phyloP scores from a whole-genome alignment of 1,284 basidiomycete genomes.

The Cutaneotrichosporon dermatis region DNA sequence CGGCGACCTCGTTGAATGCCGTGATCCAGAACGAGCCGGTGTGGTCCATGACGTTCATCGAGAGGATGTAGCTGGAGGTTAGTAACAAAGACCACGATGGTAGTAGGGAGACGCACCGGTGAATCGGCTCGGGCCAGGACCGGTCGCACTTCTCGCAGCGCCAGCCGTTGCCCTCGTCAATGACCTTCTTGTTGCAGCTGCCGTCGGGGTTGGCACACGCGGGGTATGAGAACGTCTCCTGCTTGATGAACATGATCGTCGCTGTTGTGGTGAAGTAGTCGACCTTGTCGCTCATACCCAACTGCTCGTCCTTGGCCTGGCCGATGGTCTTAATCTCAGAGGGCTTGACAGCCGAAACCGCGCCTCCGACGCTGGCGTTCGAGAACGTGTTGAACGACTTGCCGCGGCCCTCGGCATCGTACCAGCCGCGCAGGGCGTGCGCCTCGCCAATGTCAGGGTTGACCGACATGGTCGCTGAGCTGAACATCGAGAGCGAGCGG shows the following conservation, averaged over 20 bases:
- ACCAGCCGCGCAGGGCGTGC: slow-evolving; percentile 84
- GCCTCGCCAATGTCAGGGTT: slow-evolving; percentile 88
- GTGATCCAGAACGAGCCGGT: slow-evolving; percentile 88
- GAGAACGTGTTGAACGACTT: slow-evolving; percentile 68
- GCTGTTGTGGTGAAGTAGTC: slow-evolving; percentile 81
- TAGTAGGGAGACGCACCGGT: slow-evolving; percentile 58
- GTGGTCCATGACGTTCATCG: slow-evolving; percentile 82
- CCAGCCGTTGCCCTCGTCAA: slow-evolving; percentile 67
- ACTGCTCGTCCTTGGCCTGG: slow-evolving; percentile 74
- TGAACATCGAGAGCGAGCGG: slow-evolving; percentile 70
- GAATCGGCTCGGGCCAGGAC: slow-evolving; percentile 66
- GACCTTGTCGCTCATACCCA: slow-evolving; percentile 72
- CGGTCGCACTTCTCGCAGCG: slow-evolving; percentile 91
- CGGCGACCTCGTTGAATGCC: slow-evolving; percentile 91
- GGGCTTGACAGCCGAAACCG: slow-evolving; percentile 54
- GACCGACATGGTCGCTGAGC: slow-evolving; percentile 66
- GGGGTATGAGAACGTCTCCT: slow-evolving; percentile 82
- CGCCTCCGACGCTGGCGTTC: slow-evolving; percentile 44
- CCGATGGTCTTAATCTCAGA: slow-evolving; percentile 68
- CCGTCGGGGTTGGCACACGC: slow-evolving; percentile 70
- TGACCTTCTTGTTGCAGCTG: slow-evolving; percentile 86
- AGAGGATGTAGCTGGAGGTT: slow-evolving; percentile 72
- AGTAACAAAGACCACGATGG: not conserved
- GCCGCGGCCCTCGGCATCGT: slow-evolving; percentile 62
- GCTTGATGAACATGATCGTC: slow-evolving; percentile 84